Conservation (phyloP, 345 rosid species). For the Melaleuca quinquenervia region DNA sequence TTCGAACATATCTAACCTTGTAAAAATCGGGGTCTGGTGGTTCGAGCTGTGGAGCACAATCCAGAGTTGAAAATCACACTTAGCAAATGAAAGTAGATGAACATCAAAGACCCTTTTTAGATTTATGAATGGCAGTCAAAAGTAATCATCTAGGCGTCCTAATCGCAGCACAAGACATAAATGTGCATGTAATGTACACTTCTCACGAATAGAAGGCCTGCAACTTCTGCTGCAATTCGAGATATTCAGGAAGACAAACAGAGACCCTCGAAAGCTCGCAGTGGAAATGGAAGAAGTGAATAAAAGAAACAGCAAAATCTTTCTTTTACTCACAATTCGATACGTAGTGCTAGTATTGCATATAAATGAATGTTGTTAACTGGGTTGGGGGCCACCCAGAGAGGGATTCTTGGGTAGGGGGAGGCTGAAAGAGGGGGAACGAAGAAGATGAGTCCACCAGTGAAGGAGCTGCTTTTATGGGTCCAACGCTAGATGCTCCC, state of each 20-base stretch:
- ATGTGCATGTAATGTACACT: not conserved
- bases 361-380: not conserved
- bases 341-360: not conserved
- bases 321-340: not conserved
- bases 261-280: not conserved
- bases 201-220: not conserved
- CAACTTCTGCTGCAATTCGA: not conserved
- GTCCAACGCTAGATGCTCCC: conserved; percentile 12
- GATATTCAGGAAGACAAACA: not conserved
- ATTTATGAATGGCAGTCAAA: not conserved
- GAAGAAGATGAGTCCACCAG: conserved; percentile 35
- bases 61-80: not conserved
- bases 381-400: conserved; percentile 11
- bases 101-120: not conserved
- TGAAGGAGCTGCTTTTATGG: conserved; percentile 29
- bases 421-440: conserved; percentile 62
- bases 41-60: conserved; percentile 25
- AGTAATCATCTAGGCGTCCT: not conserved
- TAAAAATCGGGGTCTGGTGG: conserved; percentile 91
- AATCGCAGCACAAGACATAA: not conserved
- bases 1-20: conserved; percentile 76
- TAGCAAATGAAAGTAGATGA: not conserved
- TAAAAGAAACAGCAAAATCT: not conserved
- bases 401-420: conserved; percentile 28
- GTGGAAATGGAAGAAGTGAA: not conserved